These are phyloP conservation scores for Periconia digitata DNA, from an alignment of 2,329 filamentous ascomycete species.

Conservation along the genomic window DNA sequence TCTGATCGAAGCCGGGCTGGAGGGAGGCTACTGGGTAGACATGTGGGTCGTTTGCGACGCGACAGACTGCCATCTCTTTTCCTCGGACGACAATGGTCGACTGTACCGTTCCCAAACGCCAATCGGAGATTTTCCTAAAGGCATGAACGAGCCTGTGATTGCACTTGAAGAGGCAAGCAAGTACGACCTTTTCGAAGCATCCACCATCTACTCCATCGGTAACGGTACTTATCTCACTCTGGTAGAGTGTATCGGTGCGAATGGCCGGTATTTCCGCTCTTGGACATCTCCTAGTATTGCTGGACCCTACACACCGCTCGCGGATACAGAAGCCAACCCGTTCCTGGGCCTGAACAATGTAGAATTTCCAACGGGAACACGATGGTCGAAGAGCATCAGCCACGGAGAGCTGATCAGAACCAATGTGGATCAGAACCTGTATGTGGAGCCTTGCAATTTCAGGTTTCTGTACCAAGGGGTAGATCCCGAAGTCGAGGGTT, in stretches of 20 bases:
- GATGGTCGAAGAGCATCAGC: slow-evolving; percentile 45
- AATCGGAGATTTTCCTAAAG: slow-evolving; percentile 37
- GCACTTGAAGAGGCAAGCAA: slow-evolving; percentile 30
- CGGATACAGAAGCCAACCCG: slow-evolving; percentile 40
- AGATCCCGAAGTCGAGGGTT: slow-evolving; percentile 25
- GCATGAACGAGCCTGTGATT: slow-evolving; percentile 43
- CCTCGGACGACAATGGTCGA: slow-evolving; percentile 46
- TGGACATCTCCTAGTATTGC: slow-evolving; percentile 40
- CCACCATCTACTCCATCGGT: slow-evolving; percentile 41
- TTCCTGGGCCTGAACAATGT: slow-evolving; percentile 45
- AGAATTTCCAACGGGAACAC: slow-evolving; percentile 28
- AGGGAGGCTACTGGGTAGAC: slow-evolving; percentile 46
- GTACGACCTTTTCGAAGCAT: slow-evolving; percentile 41
- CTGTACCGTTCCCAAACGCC: slow-evolving; percentile 45
- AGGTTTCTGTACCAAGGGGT: slow-evolving; percentile 46
- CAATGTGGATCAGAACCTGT: slow-evolving; percentile 42
- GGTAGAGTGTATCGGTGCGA: slow-evolving; percentile 43
- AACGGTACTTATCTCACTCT: slow-evolving; percentile 40
- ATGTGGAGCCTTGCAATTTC: slow-evolving; percentile 37
- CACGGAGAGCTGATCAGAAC: slow-evolving; percentile 40
- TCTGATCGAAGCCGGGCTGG: slow-evolving; percentile 37
- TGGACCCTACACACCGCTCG: slow-evolving; percentile 40
- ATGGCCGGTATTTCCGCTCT: slow-evolving; percentile 43
- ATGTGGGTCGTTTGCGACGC: slow-evolving; percentile 49
- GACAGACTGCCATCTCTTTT: slow-evolving; percentile 43